Base-by-base conservation (phyloP, 805 yeast genomes). In the Martiniozyma abietophila region DNA sequence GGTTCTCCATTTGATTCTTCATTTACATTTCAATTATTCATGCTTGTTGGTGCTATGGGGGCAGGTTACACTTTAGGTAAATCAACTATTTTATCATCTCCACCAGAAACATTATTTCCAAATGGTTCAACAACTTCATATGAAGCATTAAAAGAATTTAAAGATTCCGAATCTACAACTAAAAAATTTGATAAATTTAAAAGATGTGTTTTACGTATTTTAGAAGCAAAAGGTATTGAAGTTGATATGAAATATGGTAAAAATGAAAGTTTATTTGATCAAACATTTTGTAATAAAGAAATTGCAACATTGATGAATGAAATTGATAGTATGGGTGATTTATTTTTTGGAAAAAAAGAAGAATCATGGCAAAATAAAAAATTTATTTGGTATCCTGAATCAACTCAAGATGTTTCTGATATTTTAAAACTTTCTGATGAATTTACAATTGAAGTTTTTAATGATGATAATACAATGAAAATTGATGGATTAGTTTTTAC, bases 21-120 rank as follows among this genome's bases (percentile, higher is more conserved):
- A 4, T 45, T 52, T 24, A 31, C 48, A 8, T 46, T 54, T 37
- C 57, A 52, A 27, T 18, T 51, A 24, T 50, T 54, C 26, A 25
- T 54, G 9, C 28, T 53, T 14, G 47, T 53, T 6, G 53, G 50
- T 10, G 49, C 59, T 0, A 50, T 54, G 56, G 58, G 56, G n/a
- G 56, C 58, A 2, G 59, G 59, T 3, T 53, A 53, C 29, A 45
- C 54, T 3, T 32, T 54, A 5, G 59, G 59, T 14, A 53, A 53
- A 34, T 41, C 51, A 3, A 34, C 42, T 3, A 32, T 46, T 6
- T 21, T 45, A 15, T 43, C 49, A 19, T 40, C 46, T 9, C 53
- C 57, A 5, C 59, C 59, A 1, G 42, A 49, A 8, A 50, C 51
- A 22, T 28, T 52, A 29, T 54, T 53, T 26, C 59, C 59, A 3